A percentile compares a stretch with the other conserved stretches of the same genome.
phyloP scores from a whole-genome alignment of 176 grass and related monocot species.

The Aegilops speltoides region DNA sequence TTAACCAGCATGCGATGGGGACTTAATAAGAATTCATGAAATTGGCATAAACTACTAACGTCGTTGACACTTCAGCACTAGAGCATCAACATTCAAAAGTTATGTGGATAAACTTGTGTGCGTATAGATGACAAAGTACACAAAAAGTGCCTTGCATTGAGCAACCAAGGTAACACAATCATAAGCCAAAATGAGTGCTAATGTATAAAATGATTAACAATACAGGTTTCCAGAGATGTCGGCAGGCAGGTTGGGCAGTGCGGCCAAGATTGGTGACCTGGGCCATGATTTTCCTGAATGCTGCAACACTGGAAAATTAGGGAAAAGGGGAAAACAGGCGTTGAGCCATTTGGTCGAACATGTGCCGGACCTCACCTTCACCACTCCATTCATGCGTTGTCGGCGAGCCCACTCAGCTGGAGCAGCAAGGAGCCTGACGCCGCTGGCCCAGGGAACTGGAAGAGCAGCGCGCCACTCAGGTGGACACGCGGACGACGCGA shows the following conservation, averaged over 20 bases:
- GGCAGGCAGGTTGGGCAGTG: background rate
- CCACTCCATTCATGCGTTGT: background rate
- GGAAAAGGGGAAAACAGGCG: background rate
- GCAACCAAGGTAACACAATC: background rate
- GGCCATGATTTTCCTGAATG: background rate
- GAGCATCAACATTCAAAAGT: background rate
- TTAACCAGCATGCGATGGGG: background rate
- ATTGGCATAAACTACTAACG: background rate
- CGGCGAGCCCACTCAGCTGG: background rate
- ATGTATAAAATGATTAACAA: constrained; percentile 76
- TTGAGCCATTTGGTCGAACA: background rate
- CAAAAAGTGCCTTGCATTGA: background rate
- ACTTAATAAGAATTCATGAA: background rate
- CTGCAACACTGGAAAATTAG: background rate
- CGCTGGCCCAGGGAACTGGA: background rate
- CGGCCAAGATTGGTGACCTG: background rate
- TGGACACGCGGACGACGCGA: background rate
- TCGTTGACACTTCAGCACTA: background rate
- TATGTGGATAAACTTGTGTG: background rate
- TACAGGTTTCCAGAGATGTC: constrained; percentile 55
- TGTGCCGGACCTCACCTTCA: background rate
- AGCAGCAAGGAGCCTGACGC: background rate
- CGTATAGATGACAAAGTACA: constrained; percentile 1
- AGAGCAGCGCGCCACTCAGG: background rate
- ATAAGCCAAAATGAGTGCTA: constrained; percentile 1